Evolutionary conservation across 805 yeast species (phyloP).

Genomic region (Lachancea thermotolerans): DNA sequence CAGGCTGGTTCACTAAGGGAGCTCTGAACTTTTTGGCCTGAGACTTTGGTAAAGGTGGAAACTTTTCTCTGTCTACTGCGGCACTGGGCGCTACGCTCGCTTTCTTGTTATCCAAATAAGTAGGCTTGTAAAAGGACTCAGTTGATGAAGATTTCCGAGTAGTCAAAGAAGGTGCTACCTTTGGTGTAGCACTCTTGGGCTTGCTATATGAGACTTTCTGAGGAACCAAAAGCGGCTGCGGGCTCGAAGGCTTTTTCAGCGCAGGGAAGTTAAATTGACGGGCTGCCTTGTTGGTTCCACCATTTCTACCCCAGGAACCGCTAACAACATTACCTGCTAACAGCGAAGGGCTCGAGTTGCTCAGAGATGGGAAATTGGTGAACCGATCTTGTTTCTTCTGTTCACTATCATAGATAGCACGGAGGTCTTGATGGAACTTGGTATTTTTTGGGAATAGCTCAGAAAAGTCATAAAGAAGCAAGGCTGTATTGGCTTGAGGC

Average conservation of each 20-base stretch:
- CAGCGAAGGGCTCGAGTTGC: constrained; percentile 6
- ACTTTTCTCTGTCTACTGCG: constrained; percentile 24
- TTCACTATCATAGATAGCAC: constrained; percentile 26
- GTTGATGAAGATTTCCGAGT: background rate
- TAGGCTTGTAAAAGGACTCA: constrained; percentile 19
- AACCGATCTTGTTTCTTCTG: constrained; percentile 17
- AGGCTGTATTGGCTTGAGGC: constrained; percentile 42
- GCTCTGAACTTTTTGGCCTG: constrained; percentile 25
- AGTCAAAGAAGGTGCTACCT: constrained; percentile 7
- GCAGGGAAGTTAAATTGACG: constrained; percentile 30
- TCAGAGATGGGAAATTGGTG: constrained; percentile 21
- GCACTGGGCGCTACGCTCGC: constrained; percentile 19
- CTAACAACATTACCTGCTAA: constrained; percentile 15
- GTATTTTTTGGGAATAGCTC: constrained; percentile 49
- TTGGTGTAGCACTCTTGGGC: constrained; percentile 1
- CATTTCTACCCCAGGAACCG: constrained; percentile 29
- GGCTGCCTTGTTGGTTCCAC: constrained; percentile 11
- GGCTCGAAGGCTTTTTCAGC: constrained; percentile 18
- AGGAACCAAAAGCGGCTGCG: constrained; percentile 10
- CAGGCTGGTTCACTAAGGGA: constrained; percentile 52
- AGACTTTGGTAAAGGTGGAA: constrained; percentile 43
- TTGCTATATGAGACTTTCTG: constrained; percentile 8
- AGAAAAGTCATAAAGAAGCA: constrained; percentile 54
- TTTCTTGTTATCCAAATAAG: constrained; percentile 25
- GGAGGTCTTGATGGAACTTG: constrained; percentile 36